Base-by-base conservation (phyloP, 495 filamentous ascomycete genomes). In the Schizothecium vesticola region DNA sequence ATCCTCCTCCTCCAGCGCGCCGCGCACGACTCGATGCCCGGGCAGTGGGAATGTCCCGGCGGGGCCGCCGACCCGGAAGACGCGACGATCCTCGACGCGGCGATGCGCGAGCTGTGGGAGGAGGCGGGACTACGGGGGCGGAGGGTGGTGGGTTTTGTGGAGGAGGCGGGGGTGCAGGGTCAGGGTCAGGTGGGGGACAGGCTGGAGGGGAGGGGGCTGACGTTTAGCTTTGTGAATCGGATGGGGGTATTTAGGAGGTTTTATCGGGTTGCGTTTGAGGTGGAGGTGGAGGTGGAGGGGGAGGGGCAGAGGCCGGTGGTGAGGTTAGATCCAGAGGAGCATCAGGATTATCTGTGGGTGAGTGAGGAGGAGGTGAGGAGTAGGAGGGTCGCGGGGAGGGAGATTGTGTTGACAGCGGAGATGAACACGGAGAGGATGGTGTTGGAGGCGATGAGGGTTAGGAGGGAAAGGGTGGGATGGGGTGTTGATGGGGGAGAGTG, bases 1-100 rank as follows among this genome's bases (percentile, higher is more conserved):
- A 68, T 80, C 28, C 71, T 82, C 12, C 73, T 83, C 8, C 60
- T 83, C 21, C 78, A 81, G 66, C 80, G 78, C 59, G 75, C 74
- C 25, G 70, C 70, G 6, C 61, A 70, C 61, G 81, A 83, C 63
- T 71, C 69, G 56, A 78, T 77, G 72, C 79, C 80, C 8, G 64
- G 75, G 59, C 67, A 25, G 25, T 80, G 82, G 81, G 82, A 84
- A 65, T 61, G 75, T 23, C 81, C 81, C 13, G 82, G 82, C 51
- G 82, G 82, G 29, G 76, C 70, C 28, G 67, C 71, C 51, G 82
- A 84, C 66, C 66, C 74, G 28, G 68, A 74, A 21, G 82, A 84
- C 68, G 36, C 65, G n/a, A 81, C 72, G 16, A 73, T 83, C 26
- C 67, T 84, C 12, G 73, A 81, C 71, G 77, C 68, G 16, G 74